Evolutionary conservation across 495 filamentous ascomycete genomes (phyloP).

Genomic region (Astrothelium subdiscretum): DNA sequence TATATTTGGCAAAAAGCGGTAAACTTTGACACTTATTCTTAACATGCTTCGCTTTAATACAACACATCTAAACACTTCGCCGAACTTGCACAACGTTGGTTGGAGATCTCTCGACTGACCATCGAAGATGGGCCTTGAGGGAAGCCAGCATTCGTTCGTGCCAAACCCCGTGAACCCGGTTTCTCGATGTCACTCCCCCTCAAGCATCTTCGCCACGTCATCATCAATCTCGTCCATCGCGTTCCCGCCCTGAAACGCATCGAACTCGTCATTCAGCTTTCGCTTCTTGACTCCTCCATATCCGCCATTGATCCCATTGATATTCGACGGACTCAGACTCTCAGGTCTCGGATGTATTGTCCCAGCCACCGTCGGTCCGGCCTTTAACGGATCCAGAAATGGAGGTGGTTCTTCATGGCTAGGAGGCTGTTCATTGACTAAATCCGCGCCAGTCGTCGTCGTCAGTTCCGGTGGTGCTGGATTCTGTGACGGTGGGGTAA

Average conservation of each 20-base stretch:
- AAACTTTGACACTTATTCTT: no score
- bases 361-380: background rate
- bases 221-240: constrained; percentile 44
- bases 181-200: background rate
- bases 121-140: no score
- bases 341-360: background rate
- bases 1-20: background rate
- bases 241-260: constrained; percentile 53
- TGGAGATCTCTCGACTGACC: no score
- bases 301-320: background rate
- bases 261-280: constrained; percentile 49
- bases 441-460: constrained; percentile 10
- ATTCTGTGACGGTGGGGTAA: constrained; percentile 19
- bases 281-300: constrained; percentile 24
- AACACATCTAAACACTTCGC: no score
- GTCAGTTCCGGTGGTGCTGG: background rate
- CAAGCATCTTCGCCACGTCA: constrained; percentile 20
- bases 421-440: constrained; percentile 4
- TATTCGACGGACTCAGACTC: background rate
- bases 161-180: background rate
- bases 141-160: no score
- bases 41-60: no score
- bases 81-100: no score
- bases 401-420: constrained; percentile 2
- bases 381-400: background rate